These are phyloP conservation scores for Dioszegia aurantiaca DNA, from an alignment of 768 basidiomycete species.

Conservation along the genomic window DNA sequence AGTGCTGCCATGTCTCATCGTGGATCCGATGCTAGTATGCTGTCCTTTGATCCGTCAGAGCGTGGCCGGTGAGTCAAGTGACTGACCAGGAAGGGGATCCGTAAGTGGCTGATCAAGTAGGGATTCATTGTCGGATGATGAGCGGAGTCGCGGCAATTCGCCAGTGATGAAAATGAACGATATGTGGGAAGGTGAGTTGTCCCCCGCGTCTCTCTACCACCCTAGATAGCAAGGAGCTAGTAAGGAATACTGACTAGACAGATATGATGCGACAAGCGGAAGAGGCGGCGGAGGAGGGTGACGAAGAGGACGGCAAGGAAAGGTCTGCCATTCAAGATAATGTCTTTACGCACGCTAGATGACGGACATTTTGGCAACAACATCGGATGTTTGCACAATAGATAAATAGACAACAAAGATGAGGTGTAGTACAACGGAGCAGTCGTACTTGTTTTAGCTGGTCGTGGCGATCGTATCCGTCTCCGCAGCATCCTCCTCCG, in stretches of 20 bases:
- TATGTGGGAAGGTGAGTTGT: slow-evolving; percentile 44
- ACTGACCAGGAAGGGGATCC: neutral
- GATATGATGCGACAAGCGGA: slow-evolving; percentile 47
- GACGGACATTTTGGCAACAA: neutral
- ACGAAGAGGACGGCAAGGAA: neutral
- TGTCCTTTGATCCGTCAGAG: slow-evolving; percentile 37
- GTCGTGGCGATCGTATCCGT: slow-evolving; percentile 25
- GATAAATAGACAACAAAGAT: slow-evolving; percentile 12
- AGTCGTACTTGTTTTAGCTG: slow-evolving; percentile 1
- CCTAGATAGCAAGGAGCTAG: neutral
- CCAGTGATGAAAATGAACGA: slow-evolving; percentile 23
- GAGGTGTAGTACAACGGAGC: neutral
- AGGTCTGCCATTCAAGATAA: neutral
- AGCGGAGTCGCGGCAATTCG: neutral
- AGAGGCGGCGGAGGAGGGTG: slow-evolving; percentile 27
- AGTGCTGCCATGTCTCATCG: slow-evolving; percentile 19
- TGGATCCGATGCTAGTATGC: slow-evolving; percentile 32
- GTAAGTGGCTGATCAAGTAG: neutral
- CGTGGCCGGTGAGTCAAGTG: slow-evolving; percentile 24
- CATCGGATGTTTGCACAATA: neutral
- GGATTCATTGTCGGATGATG: slow-evolving; percentile 4
- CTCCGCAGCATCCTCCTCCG: slow-evolving; percentile 33
- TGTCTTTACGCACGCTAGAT: neutral
- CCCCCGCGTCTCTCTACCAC: no score
- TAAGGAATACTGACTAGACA: neutral